A percentile compares a stretch with the other conserved stretches of the same genome.
Conservation (phyloP, 257 asterid genomes). For the Nicotiana tabacum region DNA sequence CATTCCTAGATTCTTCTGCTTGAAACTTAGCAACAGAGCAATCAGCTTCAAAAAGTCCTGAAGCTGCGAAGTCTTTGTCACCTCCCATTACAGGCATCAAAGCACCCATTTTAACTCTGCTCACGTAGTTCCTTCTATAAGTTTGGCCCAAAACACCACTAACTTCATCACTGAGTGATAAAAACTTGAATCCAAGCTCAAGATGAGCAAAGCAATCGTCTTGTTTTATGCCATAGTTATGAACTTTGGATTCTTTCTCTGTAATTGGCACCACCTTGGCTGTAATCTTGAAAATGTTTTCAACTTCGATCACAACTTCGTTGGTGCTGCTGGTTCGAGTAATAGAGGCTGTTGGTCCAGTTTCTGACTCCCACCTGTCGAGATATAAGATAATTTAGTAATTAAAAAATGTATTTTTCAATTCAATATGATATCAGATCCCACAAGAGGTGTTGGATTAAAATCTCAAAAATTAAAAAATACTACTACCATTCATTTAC, state of each 20-base stretch:
- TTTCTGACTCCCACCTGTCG: conserved; percentile 26
- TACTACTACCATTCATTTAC: too few species aligned
- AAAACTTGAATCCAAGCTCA: conserved; percentile 57
- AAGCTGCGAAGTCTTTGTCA: conserved; percentile 28
- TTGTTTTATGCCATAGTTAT: conserved; percentile 41
- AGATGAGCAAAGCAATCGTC: conserved; percentile 62
- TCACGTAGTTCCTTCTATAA: conserved; percentile 47
- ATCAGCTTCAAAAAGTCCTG: conserved; percentile 38
- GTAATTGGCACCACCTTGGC: conserved; percentile 55
- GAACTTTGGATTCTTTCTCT: conserved; percentile 32
- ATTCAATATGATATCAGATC: too few species aligned
- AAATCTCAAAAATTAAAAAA: background rate
- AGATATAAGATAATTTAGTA: background rate
- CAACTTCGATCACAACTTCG: conserved; percentile 28
- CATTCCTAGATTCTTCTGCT: background rate
- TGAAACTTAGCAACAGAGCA: conserved; percentile 40
- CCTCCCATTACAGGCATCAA: conserved; percentile 69
- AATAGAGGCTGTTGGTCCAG: conserved; percentile 13
- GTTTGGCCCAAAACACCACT: conserved; percentile 69
- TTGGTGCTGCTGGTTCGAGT: conserved; percentile 34
- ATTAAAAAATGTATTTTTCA: too few species aligned
- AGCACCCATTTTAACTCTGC: conserved; percentile 40
- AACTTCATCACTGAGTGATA: conserved; percentile 20
- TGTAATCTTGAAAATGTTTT: conserved; percentile 31
- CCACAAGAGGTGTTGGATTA: background rate